These are phyloP conservation scores for Phytophthora boehmeriae DNA, from an alignment of 352 stramenopile species.

Conservation along the genomic window DNA sequence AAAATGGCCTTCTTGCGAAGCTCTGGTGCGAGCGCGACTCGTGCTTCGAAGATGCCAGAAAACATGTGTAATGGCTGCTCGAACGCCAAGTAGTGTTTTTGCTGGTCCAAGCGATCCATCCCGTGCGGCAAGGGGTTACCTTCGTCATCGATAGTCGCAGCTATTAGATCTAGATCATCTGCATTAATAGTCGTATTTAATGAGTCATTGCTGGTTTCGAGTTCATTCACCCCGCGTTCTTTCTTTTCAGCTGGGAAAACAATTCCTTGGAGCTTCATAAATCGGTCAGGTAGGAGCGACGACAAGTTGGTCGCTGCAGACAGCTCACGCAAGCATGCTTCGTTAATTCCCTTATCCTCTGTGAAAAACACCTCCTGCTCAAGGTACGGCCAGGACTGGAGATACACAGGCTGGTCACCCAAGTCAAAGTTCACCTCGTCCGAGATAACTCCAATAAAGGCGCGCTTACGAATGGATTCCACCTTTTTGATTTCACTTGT, in stretches of 20 bases:
- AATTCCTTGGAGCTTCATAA: slow-evolving; percentile 69
- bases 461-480: slow-evolving; percentile 73
- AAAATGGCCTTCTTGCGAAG: slow-evolving; percentile 75
- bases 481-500: slow-evolving; percentile 51
- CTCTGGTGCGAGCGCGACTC: slow-evolving; percentile 41
- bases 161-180: slow-evolving; percentile 45
- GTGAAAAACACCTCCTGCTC: slow-evolving; percentile 62
- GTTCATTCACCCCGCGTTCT: slow-evolving; percentile 24
- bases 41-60: slow-evolving; percentile 74
- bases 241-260: slow-evolving; percentile 69
- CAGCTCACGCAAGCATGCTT: slow-evolving; percentile 63
- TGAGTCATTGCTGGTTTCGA: background rate
- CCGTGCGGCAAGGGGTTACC: slow-evolving; percentile 35
- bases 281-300: slow-evolving; percentile 46
- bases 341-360: slow-evolving; percentile 49
- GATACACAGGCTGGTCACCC: slow-evolving; percentile 58
- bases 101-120: slow-evolving; percentile 38
- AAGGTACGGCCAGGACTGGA: slow-evolving; percentile 83
- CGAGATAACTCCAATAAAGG: slow-evolving; percentile 57
- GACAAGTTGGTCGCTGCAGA: slow-evolving; percentile 52
- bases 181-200: slow-evolving; percentile 14
- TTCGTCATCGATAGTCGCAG: slow-evolving; percentile 40
- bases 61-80: slow-evolving; percentile 82
- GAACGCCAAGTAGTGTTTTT: slow-evolving; percentile 80
- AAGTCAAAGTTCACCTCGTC: slow-evolving; percentile 46